phyloP scores from a whole-genome alignment of 208 protist genomes.

The Trypanosoma lewisi region DNA sequence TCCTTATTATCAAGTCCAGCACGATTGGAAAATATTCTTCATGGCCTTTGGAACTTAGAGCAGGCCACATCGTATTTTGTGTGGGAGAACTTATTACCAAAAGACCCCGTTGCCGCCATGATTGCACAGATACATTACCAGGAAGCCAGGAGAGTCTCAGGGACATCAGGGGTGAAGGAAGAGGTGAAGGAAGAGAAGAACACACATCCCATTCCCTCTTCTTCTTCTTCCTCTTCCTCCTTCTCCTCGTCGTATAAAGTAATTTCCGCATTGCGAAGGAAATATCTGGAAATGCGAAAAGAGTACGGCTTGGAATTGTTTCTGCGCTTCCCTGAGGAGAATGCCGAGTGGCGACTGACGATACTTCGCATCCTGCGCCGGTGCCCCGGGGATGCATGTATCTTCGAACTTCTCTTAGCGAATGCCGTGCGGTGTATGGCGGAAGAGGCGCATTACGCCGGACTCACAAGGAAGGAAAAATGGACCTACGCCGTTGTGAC shows the following conservation, averaged over 20 bases:
- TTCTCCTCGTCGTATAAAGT: no score
- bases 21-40: not conserved
- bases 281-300: conserved; percentile 44
- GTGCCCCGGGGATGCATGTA: conserved; percentile 31
- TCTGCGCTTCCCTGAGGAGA: conserved; percentile 41
- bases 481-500: conserved; percentile 10
- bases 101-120: conserved; percentile 7
- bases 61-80: conserved; percentile 26
- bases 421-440: conserved; percentile 64
- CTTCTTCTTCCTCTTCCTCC: not conserved
- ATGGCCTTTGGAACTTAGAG: conserved; percentile 28
- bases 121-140: conserved; percentile 2
- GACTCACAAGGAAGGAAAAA: conserved; percentile 16
- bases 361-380: conserved; percentile 45
- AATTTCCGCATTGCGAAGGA: conserved; percentile 20
- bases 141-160: not conserved
- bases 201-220: not conserved
- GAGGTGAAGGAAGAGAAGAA: not conserved
- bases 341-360: conserved; percentile 43
- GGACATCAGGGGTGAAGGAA: not conserved
- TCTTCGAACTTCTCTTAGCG: conserved; percentile 48
- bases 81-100: conserved; percentile 43
- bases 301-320: conserved; percentile 66
- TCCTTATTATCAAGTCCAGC: conserved; percentile 7
- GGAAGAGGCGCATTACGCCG: conserved; percentile 40